Base-by-base conservation (phyloP, 2,329 filamentous ascomycete species). In the Ophiostoma pallidulum region DNA sequence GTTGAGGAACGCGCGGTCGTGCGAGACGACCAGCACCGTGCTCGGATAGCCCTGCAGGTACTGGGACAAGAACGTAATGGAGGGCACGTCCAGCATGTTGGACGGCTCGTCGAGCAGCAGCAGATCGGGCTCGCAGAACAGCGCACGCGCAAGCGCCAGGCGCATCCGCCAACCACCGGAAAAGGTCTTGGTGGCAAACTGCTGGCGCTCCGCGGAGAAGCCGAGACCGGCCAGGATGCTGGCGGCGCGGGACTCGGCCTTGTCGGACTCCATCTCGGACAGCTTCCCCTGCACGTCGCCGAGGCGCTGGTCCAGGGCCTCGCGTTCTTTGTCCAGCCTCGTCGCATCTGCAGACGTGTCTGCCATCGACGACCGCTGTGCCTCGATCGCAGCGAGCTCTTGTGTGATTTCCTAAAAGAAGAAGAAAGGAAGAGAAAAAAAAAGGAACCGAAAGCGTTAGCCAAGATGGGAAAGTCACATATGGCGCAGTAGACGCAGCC, bases 61-160 rank as follows among this genome's bases (percentile, higher is more conserved):
- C 61, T 90, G 91, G 41, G 91, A 86, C 64, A 98, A 77, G 78
- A 97, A 98, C 48, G 92, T 94, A 62, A 98, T 97, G 20, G 92
- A 97, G n/a, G 92, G 92, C 49, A 98, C 92, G 69, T 97, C 92
- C 87, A 98, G 89, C 91, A 97, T 97, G 81, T 97, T 97, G 48
- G 91, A 97, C 70, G 92, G 92, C 80, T 98, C 92, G 72, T 98
- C 92, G 58, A 98, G 88, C 64, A 98, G 77, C 51, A 98, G 71
- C 45, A 98, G 73, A 68, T 98, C 92, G 37, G 92, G 92, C 65
- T 98, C 92, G 70, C 92, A 98, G 73, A 98, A 98, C 31, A 98
- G 78, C 13, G 92, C 92, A 75, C 92, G 77, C 12, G 92, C 92
- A 53, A 98, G 76, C 13, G 92, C 92, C 60, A 98, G 71, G 73